phyloP scores from a whole-genome alignment of 2,329 filamentous ascomycete species.

The Grosmannia huntii region DNA sequence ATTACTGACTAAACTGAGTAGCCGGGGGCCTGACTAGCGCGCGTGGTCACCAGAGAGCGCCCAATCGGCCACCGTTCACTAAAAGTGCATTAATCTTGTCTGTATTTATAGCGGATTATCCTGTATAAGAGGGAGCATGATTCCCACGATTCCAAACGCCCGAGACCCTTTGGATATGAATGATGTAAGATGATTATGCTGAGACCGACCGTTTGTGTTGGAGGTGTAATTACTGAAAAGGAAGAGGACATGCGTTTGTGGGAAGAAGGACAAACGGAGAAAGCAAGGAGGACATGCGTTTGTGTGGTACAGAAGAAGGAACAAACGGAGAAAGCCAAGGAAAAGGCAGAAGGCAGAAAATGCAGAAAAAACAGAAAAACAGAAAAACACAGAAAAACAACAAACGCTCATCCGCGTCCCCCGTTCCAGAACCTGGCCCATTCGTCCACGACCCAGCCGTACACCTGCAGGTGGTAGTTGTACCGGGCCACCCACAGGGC shows the following conservation, averaged over 20 bases:
- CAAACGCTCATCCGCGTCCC: conserved; percentile 7
- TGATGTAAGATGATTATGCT: not conserved
- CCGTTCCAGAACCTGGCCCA: conserved; percentile 19
- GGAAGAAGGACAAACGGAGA: not conserved
- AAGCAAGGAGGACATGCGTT: too few species aligned
- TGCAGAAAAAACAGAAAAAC: not conserved
- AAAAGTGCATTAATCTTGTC: not conserved
- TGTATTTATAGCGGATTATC: not conserved
- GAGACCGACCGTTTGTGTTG: not conserved
- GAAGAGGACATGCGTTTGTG: not conserved
- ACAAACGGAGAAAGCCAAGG: not conserved
- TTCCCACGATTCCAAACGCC: not conserved
- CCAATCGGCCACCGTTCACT: not conserved
- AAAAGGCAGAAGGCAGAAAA: not conserved
- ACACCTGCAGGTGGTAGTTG: conserved; percentile 15
- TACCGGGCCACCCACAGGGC: conserved; percentile 43
- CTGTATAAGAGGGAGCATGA: not conserved
- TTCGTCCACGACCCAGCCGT: conserved; percentile 16
- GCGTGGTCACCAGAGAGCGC: not conserved
- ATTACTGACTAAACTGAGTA: too few species aligned
- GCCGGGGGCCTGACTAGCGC: too few species aligned
- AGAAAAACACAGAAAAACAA: not conserved
- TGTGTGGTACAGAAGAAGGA: not conserved
- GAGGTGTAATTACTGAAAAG: not conserved
- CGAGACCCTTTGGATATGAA: not conserved